A percentile compares a stretch with the other conserved stretches of the same genome.
These are phyloP conservation scores for Fereydounia khargensis DNA, from an alignment of 1,284 basidiomycete species.

Conservation along the genomic window DNA sequence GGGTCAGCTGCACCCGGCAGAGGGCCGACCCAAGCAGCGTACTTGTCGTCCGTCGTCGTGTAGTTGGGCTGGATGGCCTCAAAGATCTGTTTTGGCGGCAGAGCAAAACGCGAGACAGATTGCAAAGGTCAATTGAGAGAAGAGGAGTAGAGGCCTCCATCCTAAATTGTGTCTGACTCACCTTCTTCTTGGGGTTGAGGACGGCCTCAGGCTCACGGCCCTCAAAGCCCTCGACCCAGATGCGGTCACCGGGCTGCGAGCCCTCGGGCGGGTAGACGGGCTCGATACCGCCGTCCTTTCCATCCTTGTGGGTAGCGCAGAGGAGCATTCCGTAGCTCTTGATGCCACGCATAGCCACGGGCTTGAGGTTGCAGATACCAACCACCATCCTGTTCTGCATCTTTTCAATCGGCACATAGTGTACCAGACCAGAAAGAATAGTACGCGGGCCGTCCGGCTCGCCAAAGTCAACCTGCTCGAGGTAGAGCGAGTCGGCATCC, in stretches of 20 bases:
- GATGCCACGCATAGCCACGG: slow-evolving; percentile 55
- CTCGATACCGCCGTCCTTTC: slow-evolving; percentile 54
- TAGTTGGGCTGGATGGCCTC: slow-evolving; percentile 56
- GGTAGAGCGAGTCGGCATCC: slow-evolving; percentile 55
- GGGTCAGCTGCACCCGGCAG: slow-evolving; percentile 39
- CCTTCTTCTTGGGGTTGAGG: slow-evolving; percentile 57
- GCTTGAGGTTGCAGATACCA: slow-evolving; percentile 57
- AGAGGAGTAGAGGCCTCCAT: too few relatives aligned
- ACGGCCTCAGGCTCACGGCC: slow-evolving; percentile 46
- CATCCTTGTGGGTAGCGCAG: slow-evolving; percentile 51
- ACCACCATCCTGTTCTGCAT: slow-evolving; percentile 54
- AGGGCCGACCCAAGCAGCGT: slow-evolving; percentile 51
- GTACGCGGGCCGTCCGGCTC: slow-evolving; percentile 54
- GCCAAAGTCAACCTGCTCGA: slow-evolving; percentile 56
- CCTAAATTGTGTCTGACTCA: too few relatives aligned
- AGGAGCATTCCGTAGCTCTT: slow-evolving; percentile 56
- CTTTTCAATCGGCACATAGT: slow-evolving; percentile 56
- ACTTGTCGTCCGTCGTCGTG: slow-evolving; percentile 37
- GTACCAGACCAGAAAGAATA: slow-evolving; percentile 53
- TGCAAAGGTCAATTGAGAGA: too few relatives aligned
- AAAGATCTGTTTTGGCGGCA: slow-evolving; percentile 52
- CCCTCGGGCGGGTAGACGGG: slow-evolving; percentile 51
- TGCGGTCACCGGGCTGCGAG: slow-evolving; percentile 44
- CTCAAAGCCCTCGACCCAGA: slow-evolving; percentile 55
- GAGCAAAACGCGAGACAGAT: too few relatives aligned